A percentile compares a stretch with the other conserved stretches of the same genome.
These are phyloP conservation scores for Oryza meridionalis DNA, from an alignment of 176 grass and related monocot species.

Conservation along the genomic window DNA sequence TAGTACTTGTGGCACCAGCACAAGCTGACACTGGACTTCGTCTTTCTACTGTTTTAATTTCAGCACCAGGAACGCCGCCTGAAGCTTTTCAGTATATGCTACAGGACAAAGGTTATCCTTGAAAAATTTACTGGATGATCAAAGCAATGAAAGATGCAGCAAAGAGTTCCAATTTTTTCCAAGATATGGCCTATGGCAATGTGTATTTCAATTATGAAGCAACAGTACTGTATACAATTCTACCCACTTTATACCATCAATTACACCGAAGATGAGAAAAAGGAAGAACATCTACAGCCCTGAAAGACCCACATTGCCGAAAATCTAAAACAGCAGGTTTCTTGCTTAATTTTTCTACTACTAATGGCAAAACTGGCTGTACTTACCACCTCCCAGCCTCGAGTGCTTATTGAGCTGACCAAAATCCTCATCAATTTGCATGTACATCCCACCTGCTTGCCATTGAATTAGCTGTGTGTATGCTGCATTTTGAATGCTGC, in stretches of 20 bases:
- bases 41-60: conserved; percentile 25
- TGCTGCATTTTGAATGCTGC: conserved; percentile 21
- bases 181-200: conserved; percentile 40
- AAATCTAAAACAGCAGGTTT: conserved; percentile 40
- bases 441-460: conserved; percentile 46
- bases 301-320: conserved; percentile 54
- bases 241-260: conserved; percentile 50
- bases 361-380: conserved; percentile 61
- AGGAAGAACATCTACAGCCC: conserved; percentile 56
- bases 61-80: neutral
- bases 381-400: conserved; percentile 55
- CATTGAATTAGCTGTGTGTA: conserved; percentile 26
- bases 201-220: conserved; percentile 41
- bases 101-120: neutral
- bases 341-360: conserved; percentile 38
- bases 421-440: conserved; percentile 58
- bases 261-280: conserved; percentile 40
- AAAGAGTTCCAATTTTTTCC: neutral
- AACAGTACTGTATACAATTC: conserved; percentile 50
- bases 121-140: conserved; percentile 6
- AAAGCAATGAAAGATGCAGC: conserved; percentile 10
- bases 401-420: conserved; percentile 52
- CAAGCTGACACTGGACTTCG: neutral
- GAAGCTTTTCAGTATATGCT: neutral
- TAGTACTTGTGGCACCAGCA: neutral